Percentiles rank a stretch among this genome's conserved stretches.
These are phyloP conservation scores for Metschnikowia peoriensis DNA, from an alignment of 805 yeast species.

Conservation along the genomic window DNA sequence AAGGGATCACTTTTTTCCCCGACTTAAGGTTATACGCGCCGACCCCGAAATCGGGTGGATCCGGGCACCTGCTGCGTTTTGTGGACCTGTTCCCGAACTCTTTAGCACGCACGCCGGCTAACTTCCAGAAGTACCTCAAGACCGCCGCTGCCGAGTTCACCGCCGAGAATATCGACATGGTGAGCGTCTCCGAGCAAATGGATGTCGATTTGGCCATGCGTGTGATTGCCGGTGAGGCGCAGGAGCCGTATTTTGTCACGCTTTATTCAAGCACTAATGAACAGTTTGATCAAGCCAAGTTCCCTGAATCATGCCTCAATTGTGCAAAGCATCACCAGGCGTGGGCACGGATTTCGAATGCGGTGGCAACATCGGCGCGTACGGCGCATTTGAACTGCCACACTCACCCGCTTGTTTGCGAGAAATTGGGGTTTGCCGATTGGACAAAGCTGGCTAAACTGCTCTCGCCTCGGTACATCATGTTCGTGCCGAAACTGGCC, in stretches of 20 bases:
- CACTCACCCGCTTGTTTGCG: conserved; percentile 50
- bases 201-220: conserved; percentile 43
- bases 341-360: conserved; percentile 60
- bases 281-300: conserved; percentile 38
- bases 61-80: conserved; percentile 26
- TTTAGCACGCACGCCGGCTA: conserved; percentile 46
- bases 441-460: conserved; percentile 20
- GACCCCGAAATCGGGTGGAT: conserved; percentile 33
- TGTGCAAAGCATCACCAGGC: conserved; percentile 50
- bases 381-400: conserved; percentile 63
- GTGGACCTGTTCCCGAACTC: conserved; percentile 48
- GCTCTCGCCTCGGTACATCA: conserved; percentile 40
- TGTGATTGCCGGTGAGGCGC: conserved; percentile 49
- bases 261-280: conserved; percentile 62
- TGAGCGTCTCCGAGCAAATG: conserved; percentile 41
- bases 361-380: conserved; percentile 35
- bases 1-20: conserved; percentile 68
- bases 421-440: conserved; percentile 44
- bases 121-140: conserved; percentile 51
- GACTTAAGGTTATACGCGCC: conserved; percentile 64
- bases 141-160: conserved; percentile 50
- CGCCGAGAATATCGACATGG: conserved; percentile 35
- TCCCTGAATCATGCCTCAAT: conserved; percentile 41
- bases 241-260: conserved; percentile 54
- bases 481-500: conserved; percentile 51